phyloP scores from a whole-genome alignment of 345 rosid genomes.

The Brassica cretica region DNA sequence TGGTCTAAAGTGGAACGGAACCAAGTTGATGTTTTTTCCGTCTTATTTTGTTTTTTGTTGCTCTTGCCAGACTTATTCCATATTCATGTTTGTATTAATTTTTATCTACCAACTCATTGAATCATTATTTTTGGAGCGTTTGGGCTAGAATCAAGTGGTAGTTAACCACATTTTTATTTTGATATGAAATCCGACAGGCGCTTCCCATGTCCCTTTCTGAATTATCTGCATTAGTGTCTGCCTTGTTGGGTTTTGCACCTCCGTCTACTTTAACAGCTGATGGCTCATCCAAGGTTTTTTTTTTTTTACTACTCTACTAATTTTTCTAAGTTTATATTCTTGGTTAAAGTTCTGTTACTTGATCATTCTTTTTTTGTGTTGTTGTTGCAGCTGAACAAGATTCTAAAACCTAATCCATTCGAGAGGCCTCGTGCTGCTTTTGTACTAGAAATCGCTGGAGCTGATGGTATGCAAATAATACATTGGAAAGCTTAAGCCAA shows the following conservation, averaged over 20 bases:
- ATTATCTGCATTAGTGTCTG: constrained; percentile 75
- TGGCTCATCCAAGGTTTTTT: constrained; percentile 74
- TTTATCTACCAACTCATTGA: not conserved
- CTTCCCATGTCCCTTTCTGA: constrained; percentile 51
- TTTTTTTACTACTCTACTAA: not conserved
- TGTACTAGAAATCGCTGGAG: constrained; percentile 76
- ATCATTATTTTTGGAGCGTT: not conserved
- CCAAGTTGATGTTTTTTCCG: not conserved
- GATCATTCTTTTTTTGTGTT: not conserved
- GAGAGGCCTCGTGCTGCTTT: constrained; percentile 84
- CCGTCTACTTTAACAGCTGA: constrained; percentile 60
- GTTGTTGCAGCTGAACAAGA: constrained; percentile 65
- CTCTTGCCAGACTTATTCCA: not conserved
- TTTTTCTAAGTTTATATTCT: not conserved
- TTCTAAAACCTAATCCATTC: constrained; percentile 81
- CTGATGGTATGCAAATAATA: constrained; percentile 48
- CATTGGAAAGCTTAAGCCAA: not conserved
- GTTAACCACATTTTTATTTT: not conserved
- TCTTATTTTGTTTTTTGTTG: not conserved
- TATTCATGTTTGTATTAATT: not conserved
- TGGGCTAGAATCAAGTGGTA: not conserved
- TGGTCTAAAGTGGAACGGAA: constrained; percentile 5
- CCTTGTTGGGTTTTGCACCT: constrained; percentile 85
- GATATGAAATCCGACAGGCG: constrained; percentile 44
- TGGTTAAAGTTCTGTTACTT: not conserved